Base-by-base conservation (phyloP, 2,329 filamentous ascomycete genomes). In the Epichloe hybrida region DNA sequence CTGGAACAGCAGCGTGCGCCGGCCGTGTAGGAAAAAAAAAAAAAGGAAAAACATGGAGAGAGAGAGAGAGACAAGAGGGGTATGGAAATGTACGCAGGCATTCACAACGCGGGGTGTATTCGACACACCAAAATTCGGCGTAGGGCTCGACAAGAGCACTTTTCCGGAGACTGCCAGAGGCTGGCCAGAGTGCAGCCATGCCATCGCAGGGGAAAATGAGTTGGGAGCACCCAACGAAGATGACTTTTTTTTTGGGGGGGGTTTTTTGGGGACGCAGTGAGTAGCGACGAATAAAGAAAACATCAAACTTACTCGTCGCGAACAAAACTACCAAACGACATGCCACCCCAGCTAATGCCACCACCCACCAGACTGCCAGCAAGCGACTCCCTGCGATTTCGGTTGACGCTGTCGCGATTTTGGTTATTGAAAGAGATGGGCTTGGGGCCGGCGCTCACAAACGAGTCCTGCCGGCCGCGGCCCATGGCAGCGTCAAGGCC, bases 271-370 rank as follows among this genome's bases (percentile, higher is more conserved):
- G 6, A 36, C 11, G 34, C 44, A 20, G 44, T 37, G 41, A 46
- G n/a, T 4, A 37, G 21, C n/a, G 44, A n/a, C 9, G 31, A 6
- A 46, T 4, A n/a, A 11, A 34, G 31, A 9, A 21, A 21, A 31
- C 27, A 21, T 43, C 40, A 44, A 53, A 73, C 91, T 81, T 81
- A 98, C 93, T 98, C 93, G 72, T 98, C 91, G 67, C 88, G 80
- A 68, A 98, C 93, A 75, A 94, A 97, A 63, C 91, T 97, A 55
- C 91, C 91, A 57, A 97, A 88, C 8, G 91, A 97, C 54, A 95
- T 81, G 57, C 90, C 91, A 64, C 91, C 91, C 90, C 91, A 98
- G 69, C 90, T 96, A 83, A 95, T 89, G 60, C 91, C 90, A 56
- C 91, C 90, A 56, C 83, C 85, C 70, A 83, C 80, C 52, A 83